These are phyloP conservation scores for Cryphonectria nitschkei DNA, from an alignment of 2,329 filamentous ascomycete species.

Conservation along the genomic window DNA sequence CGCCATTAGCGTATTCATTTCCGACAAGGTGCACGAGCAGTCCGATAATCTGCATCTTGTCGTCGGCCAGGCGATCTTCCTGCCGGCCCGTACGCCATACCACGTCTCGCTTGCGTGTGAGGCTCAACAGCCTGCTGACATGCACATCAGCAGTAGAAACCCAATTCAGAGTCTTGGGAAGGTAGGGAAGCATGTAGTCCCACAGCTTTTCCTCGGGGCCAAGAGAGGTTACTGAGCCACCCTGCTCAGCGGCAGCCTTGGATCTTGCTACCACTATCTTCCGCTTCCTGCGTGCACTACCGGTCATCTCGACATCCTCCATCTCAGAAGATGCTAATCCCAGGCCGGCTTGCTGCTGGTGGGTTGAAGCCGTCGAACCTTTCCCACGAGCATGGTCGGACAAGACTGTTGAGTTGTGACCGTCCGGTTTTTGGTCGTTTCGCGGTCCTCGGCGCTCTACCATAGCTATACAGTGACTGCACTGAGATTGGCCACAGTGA, in stretches of 20 bases:
- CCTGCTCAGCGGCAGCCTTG: background rate
- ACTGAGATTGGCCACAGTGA: constrained; percentile 24
- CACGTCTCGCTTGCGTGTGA: constrained; percentile 14
- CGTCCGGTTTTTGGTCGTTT: constrained; percentile 1
- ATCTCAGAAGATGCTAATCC: background rate
- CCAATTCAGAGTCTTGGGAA: constrained; percentile 10
- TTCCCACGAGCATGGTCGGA: constrained; percentile 19
- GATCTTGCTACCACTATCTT: background rate
- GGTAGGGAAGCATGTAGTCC: constrained; percentile 23
- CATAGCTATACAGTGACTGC: constrained; percentile 14
- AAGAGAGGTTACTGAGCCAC: background rate
- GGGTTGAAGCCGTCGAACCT: background rate
- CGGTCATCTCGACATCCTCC: background rate
- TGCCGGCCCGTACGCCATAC: constrained; percentile 12
- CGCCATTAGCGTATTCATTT: background rate
- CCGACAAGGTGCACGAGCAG: constrained; percentile 26
- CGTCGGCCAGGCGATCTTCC: constrained; percentile 11
- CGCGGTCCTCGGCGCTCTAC: constrained; percentile 8
- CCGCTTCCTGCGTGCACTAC: background rate
- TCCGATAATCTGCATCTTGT: constrained; percentile 17
- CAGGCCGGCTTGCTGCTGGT: background rate
- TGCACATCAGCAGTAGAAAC: constrained; percentile 1
- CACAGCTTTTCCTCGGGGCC: constrained; percentile 17
- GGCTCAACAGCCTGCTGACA: constrained; percentile 12
- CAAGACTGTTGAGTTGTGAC: constrained; percentile 21